Conservation (phyloP, 352 stramenopile species). For the Globisporangium ultimum region DNA sequence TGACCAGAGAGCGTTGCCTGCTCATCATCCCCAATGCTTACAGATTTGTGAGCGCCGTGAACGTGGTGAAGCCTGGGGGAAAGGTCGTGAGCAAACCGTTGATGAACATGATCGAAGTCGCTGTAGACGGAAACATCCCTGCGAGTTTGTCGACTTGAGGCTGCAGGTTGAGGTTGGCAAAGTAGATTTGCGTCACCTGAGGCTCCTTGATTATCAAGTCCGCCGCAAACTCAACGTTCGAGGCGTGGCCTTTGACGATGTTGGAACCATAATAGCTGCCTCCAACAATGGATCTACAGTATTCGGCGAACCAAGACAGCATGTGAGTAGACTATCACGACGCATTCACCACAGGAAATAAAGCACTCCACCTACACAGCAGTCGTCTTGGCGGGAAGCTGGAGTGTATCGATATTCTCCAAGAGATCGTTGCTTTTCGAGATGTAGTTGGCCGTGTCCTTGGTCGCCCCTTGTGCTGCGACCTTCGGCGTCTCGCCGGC, state of each 20-base stretch:
- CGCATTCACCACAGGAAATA: not conserved
- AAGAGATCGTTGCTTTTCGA: slow-evolving; percentile 1
- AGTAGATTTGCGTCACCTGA: not conserved
- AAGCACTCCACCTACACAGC: not conserved
- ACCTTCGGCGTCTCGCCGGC: not conserved
- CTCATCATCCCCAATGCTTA: not conserved
- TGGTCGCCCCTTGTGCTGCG: not conserved
- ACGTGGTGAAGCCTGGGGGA: not conserved
- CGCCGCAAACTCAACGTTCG: not conserved
- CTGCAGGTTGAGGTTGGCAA: slow-evolving; percentile 3
- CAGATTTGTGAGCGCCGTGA: slow-evolving; percentile 2
- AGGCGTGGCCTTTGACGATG: not conserved
- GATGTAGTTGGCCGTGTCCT: not conserved
- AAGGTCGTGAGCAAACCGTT: not conserved
- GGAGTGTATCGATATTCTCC: slow-evolving; percentile 4
- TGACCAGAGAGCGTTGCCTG: too few relatives aligned
- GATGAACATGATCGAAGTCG: not conserved
- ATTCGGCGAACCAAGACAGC: not conserved
- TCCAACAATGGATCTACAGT: slow-evolving; percentile 1
- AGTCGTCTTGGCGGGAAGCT: not conserved
- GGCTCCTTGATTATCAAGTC: not conserved
- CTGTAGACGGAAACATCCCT: not conserved
- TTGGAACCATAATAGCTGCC: not conserved
- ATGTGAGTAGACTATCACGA: not conserved
- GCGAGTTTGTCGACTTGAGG: not conserved